These are phyloP conservation scores for Pseudognaphalium luteoalbum DNA, from an alignment of 129 eudicot species.

Conservation along the genomic window DNA sequence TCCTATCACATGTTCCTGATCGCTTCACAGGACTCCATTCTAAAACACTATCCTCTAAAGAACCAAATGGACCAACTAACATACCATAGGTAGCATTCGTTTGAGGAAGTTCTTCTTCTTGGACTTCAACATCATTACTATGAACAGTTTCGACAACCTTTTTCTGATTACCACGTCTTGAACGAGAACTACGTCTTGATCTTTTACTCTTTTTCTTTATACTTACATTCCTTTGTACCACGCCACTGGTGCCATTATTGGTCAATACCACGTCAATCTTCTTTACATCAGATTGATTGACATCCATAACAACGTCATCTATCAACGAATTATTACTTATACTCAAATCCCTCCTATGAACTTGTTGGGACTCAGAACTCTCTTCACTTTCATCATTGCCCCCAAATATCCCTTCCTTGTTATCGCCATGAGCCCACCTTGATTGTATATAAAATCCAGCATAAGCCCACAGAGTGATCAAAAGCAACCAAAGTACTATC, in stretches of 20 bases:
- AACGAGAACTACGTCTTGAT: conserved; percentile 50
- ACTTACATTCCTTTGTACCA: conserved; percentile 27
- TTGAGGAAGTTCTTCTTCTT: conserved; percentile 70
- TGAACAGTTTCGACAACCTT: conserved; percentile 30
- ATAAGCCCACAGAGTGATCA: conserved; percentile 96
- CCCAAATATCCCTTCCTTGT: conserved; percentile 74
- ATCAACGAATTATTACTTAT: conserved; percentile 37
- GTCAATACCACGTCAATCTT: conserved; percentile 34
- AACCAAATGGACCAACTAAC: conserved; percentile 93
- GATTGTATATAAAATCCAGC: conserved; percentile 89
- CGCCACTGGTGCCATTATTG: conserved; percentile 34
- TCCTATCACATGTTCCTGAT: conserved; percentile 91
- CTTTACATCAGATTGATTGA: conserved; percentile 37
- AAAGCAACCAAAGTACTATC: conserved; percentile 86
- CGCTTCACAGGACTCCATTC: conserved; percentile 91
- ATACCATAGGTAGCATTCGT: conserved; percentile 70
- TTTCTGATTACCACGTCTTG: conserved; percentile 48
- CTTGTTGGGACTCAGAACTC: conserved; percentile 30
- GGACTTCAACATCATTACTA: conserved; percentile 44
- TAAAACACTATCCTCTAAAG: conserved; percentile 66
- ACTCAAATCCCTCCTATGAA: conserved; percentile 48
- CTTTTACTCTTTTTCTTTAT: conserved; percentile 58
- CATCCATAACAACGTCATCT: conserved; percentile 18
- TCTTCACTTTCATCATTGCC: conserved; percentile 41
- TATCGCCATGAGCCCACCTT: conserved; percentile 95